These are phyloP conservation scores for Stephanodiscus triporus DNA, from an alignment of 108 stramenopile species.

Conservation along the genomic window DNA sequence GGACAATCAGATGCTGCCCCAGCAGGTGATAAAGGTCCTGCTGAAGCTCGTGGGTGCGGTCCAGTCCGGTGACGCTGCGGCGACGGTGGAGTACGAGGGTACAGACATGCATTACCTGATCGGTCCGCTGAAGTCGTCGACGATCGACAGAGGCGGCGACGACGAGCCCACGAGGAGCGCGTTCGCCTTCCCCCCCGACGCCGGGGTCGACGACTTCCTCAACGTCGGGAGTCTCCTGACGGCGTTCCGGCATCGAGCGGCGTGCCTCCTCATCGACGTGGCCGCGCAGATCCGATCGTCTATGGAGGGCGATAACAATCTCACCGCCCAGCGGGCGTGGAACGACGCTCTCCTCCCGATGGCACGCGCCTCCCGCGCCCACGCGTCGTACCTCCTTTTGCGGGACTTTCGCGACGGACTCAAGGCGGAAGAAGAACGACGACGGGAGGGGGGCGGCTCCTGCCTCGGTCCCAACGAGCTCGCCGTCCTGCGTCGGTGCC, in stretches of 20 bases:
- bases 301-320: slow-evolving; percentile 29
- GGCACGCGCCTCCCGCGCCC: slow-evolving; percentile 77
- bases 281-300: slow-evolving; percentile 64
- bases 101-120: slow-evolving; percentile 55
- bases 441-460: slow-evolving; percentile 22
- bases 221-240: slow-evolving; percentile 50
- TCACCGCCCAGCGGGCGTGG: slow-evolving; percentile 73
- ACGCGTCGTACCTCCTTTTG: slow-evolving; percentile 76
- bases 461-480: slow-evolving; percentile 58
- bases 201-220: slow-evolving; percentile 37
- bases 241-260: slow-evolving; percentile 79
- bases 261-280: slow-evolving; percentile 68
- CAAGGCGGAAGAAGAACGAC: slow-evolving; percentile 47
- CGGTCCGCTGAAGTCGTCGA: slow-evolving; percentile 25
- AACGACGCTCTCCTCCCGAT: slow-evolving; percentile 80
- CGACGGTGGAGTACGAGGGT: slow-evolving; percentile 30
- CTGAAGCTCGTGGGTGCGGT: slow-evolving; percentile 80
- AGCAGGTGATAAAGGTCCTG: slow-evolving; percentile 87
- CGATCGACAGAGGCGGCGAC: slow-evolving; percentile 3
- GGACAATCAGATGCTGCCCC: slow-evolving; percentile 93
- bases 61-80: slow-evolving; percentile 29
- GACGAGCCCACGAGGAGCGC: slow-evolving; percentile 26
- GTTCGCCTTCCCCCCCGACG: slow-evolving; percentile 37
- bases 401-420: slow-evolving; percentile 73
- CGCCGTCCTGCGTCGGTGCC: slow-evolving; percentile 62